Base-by-base conservation (phyloP, 2,329 filamentous ascomycete genomes). In the Talaromyces marneffei region DNA sequence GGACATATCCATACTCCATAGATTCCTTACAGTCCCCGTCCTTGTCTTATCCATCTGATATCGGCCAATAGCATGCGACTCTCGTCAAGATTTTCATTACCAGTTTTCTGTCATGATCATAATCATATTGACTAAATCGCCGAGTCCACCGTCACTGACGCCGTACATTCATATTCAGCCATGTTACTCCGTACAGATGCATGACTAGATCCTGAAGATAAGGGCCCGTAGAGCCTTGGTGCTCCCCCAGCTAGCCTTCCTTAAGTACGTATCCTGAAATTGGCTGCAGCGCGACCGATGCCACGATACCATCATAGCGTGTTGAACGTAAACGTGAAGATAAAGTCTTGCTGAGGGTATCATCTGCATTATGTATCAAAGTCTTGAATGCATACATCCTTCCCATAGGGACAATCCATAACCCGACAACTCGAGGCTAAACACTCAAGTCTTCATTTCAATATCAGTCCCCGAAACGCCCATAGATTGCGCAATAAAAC, bases 401-500 rank as follows among this genome's bases (percentile, higher is more conserved):
- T 18, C 18, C n/a, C n/a, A 27, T 33, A 31, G 3, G 20, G 46
- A 12, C 46, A 10, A 50, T 31, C 12, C 27, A 29, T 48, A 27
- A 8, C 2, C 25, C 16, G 10, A n/a, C 29, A 53, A 23, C 3
- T 53, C 9, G 29, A 20, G 20, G 8, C 18, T 10, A 12, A 6
- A 40, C 33, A 27, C 52, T 55, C 52, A 71, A 62, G 65, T 65
- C 60, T 66, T 69, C 67, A 70, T 74, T 60, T 69, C 67, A 62
- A 67, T 62, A 65, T 69, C 65, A 55, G 62, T 62, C 2, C 27
- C 56, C 12, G 29, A 16, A 33, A 33, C 27, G n/a, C 33, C 35
- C 6, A 53, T 23, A 10, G 61, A 31, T 44, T 72, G 62, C 40
- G 69, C 71, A 57, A 72, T 65, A 62, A 70, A 71, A n/a, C 69